A percentile compares a stretch with the other conserved stretches of the same genome.
Evolutionary conservation across 2,329 filamentous ascomycete species (phyloP).

Genomic region (Biscogniauxia mediterranea): DNA sequence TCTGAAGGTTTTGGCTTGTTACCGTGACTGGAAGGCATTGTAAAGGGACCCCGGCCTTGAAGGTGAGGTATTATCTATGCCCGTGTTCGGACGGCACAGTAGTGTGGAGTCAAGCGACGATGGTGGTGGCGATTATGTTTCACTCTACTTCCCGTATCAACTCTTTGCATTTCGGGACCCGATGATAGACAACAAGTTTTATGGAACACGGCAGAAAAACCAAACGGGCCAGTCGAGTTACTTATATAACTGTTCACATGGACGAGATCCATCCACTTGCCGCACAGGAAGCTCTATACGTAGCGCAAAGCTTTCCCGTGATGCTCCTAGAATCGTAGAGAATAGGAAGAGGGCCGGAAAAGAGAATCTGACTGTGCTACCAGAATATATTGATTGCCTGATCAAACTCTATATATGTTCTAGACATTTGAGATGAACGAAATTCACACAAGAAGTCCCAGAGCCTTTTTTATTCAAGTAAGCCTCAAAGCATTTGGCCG

Average conservation of each 20-base stretch:
- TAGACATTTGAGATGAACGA: conserved; percentile 33
- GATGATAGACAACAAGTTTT: not conserved
- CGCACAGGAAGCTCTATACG: conserved; percentile 11
- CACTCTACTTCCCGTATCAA: not conserved
- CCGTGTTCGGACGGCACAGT: not conserved
- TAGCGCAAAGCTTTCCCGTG: conserved; percentile 17
- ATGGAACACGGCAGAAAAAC: not conserved
- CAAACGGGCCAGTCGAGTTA: not conserved
- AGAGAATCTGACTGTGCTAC: conserved; percentile 27
- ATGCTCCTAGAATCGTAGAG: conserved; percentile 14
- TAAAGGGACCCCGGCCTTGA: conserved; percentile 13
- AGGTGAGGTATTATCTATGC: not conserved
- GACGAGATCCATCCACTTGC: conserved; percentile 15
- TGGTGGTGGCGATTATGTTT: not conserved
- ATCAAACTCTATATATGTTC: conserved; percentile 30
- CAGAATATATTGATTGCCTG: conserved; percentile 30
- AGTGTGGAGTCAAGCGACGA: not conserved
- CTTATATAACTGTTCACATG: conserved; percentile 1
- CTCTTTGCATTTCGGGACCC: not conserved
- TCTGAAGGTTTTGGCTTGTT: conserved; percentile 62
- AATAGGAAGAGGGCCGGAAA: conserved; percentile 15
- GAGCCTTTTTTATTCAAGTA: conserved; percentile 17
- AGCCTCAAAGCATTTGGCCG: conserved; percentile 17
- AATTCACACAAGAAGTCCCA: conserved; percentile 20
- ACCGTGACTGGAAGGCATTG: conserved; percentile 48